Base-by-base conservation (phyloP, 768 basidiomycete genomes). In the Phanerodontia chrysosporium region DNA sequence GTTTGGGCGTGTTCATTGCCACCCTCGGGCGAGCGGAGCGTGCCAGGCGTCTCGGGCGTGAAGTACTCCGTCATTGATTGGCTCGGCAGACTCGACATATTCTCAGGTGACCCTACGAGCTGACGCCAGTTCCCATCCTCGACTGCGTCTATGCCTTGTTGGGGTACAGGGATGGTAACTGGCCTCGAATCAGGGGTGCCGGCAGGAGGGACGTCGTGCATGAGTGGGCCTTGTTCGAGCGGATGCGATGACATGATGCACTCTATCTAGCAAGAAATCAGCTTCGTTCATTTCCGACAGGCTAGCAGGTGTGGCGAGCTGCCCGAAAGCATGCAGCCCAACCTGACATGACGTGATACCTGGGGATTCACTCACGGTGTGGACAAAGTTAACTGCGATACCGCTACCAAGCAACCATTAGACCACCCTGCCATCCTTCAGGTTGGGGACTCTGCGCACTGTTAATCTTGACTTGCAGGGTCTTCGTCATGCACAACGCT, bases 91-190 rank as follows among this genome's bases (percentile, higher is more conserved):
- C 42, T 57, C 24, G 55, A 44, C n/a, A 61, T 14, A 22, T 42
- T 16, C 28, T 61, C 60, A 8, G 60, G 60, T 9, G 60, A 61
- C 4, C 60, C 55, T 9, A 61, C 60, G 10, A 61, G 42, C n/a
- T 45, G 49, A 21, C 49, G 55, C 28, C 45, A 42, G 51, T 12
- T 12, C 4, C 10, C 16, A 8, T 18, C 32, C 18, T 28, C 18
- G 29, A n/a, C 28, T 9, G 29, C 16, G 30, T 4, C 30, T 32
- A n/a, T 30, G 16, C 30, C 29, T 14, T 13, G 28, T 51, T 28
- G 4, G 28, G 49, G 49, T 16, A 22, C 28, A n/a, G 28, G 49
- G 29, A 51, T 51, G n/a, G 13, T n/a, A 5, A 51, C n/a, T 16
- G 49, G 49, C 32, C 49, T 28, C 18, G 30, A 28, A 18, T 51